Evolutionary conservation across 306 rosid species (phyloP).

Genomic region (Dalbergia cultrata): DNA sequence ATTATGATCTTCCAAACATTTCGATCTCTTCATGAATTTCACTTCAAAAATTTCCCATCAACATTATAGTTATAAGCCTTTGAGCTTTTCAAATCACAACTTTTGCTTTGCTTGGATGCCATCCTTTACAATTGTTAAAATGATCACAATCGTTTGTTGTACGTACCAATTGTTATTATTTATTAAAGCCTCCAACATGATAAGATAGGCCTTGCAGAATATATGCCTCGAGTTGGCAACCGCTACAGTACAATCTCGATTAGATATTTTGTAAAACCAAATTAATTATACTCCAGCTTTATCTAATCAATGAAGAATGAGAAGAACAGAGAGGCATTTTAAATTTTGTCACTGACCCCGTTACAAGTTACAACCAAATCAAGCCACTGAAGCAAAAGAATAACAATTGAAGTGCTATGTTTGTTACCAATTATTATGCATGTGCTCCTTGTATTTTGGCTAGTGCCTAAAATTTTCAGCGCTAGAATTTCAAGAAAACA

Average conservation of each 20-base stretch:
- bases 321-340: slow-evolving; percentile 19
- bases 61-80: slow-evolving; percentile 40
- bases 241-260: slow-evolving; percentile 39
- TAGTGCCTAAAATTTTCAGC: neutral
- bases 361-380: no score
- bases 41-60: slow-evolving; percentile 62
- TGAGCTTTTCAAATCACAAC: slow-evolving; percentile 47
- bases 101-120: slow-evolving; percentile 58
- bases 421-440: slow-evolving; percentile 25
- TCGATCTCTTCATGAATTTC: slow-evolving; percentile 54
- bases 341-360: neutral
- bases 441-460: slow-evolving; percentile 19
- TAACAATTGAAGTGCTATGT: slow-evolving; percentile 8
- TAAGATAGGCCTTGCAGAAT: slow-evolving; percentile 45
- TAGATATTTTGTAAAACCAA: slow-evolving; percentile 37
- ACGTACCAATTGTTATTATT: slow-evolving; percentile 47
- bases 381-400: neutral
- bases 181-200: slow-evolving; percentile 44
- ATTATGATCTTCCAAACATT: slow-evolving; percentile 61
- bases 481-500: slow-evolving; percentile 13
- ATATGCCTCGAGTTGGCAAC: slow-evolving; percentile 26
- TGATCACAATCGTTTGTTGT: slow-evolving; percentile 51
- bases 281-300: neutral
- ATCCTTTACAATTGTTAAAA: slow-evolving; percentile 48
- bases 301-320: neutral